Base-by-base conservation (phyloP, 2,329 filamentous ascomycete species). In the Sporothrix protearum region DNA sequence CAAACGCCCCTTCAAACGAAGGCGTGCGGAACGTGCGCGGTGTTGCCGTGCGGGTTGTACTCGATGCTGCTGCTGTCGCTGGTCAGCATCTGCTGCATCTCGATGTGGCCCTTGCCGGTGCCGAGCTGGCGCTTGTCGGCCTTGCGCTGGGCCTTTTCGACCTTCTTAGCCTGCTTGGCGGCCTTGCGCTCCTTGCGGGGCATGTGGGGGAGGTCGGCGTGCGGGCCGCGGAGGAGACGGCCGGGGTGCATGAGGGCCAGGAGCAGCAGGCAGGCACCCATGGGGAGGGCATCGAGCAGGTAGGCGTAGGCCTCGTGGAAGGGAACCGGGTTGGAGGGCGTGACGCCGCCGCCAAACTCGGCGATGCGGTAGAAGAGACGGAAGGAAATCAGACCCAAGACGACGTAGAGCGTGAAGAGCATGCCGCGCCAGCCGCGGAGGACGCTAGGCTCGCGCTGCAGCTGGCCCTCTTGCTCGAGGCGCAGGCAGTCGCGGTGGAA, bases 341-440 rank as follows among this genome's bases (percentile, higher is more conserved):
- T 78, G 25, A 84, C 76, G 12, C 85, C 85, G 3, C 80, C 79
- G 0, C 82, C 81, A 75, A 86, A 90, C 77, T 91, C 87, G 69
- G 82, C 78, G 1, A 91, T 81, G 39, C 88, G 86, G 78, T 85
- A 91, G 74, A 88, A 83, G 76, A 90, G 89, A 45, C 88, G 85
- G 36, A 82, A 79, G 47, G 80, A 77, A 57, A 83, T 81, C 19
- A 81, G 76, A 5, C 75, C 49, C 33, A 83, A 73, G 1, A 81
- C 79, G 1, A 73, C 74, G 25, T 81, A 77, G 71, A 82, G 76
- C 2, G 75, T 76, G 74, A 77, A 80, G 22, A 80, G 77, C 39
- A 83, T 76, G 63, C 76, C 77, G 70, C 75, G 78, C 76, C 81
- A 79, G 33, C 76, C 73, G 39, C 75, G 75, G 72, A 79, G 45